Evolutionary conservation across 106 monocot species (phyloP), one percentile per base, ranked within the genome.

Genomic region (Acorus gramineus): DNA sequence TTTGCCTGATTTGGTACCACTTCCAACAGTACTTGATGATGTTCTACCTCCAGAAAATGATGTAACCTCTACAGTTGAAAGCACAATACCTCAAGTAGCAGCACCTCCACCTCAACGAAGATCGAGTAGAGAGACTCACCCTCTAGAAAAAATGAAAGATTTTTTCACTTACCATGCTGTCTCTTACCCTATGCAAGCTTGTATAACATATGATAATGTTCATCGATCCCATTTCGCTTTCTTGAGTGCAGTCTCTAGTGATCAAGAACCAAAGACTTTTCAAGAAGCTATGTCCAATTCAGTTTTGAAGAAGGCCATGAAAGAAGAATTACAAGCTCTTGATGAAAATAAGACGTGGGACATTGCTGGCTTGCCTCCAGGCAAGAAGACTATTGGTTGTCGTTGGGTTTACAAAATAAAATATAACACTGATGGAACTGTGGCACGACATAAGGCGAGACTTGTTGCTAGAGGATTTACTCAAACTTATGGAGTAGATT

Each of bases 271-370:
- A 44, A 60, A 4, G 7, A 46, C 44, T 10, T 60, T 60, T 46
- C 2, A 9, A 60, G 9, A 60, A 46, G 45, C 1, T 60, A 9
- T 45, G 44, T 45, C 0, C 6, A 44, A 60, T 45, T 10, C 45
- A 45, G 7, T 60, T 60, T 45, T 43, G 9, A 60, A 46, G n/a
- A 44, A 60, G 3, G 60, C 60, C 3, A 60, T 60, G 60, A 46
- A 60, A 46, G 60, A 60, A 60, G 60, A 60, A 46, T 46, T 46
- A 4, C 45, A 44, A 3, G 43, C 60, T 1, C 45, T 44, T 8
- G 45, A 60, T 60, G 45, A 60, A 46, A 60, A 60, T 44, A 60
- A 10, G 2, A 60, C 60, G 4, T 60, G 60, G 9, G 4, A 60
- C 7, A 44, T 60, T 46, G 14, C 8, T 7, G 8, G 46, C 4